A percentile compares a stretch with the other conserved stretches of the same genome.
Conservation (phyloP, 2,329 filamentous ascomycete species). For the Aspergillus sp. region DNA sequence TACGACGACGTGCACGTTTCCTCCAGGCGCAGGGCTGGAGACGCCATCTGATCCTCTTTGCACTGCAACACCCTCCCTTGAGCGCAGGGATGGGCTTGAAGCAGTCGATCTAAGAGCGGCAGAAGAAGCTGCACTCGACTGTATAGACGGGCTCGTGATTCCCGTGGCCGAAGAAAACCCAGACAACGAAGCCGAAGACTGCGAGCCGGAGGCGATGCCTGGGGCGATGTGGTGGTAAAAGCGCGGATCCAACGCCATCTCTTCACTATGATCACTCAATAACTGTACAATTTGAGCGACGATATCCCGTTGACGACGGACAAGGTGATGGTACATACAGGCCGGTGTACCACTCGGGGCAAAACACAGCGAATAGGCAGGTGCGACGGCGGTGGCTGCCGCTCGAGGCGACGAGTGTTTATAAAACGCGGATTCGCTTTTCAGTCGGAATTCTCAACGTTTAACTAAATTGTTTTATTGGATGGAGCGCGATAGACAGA, state of each 20-base stretch:
- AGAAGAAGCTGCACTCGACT: constrained; percentile 38
- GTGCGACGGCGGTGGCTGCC: constrained; percentile 4
- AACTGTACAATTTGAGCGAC: constrained; percentile 41
- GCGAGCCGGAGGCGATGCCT: constrained; percentile 31
- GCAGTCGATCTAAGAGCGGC: constrained; percentile 59
- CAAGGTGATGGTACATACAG: constrained; percentile 43
- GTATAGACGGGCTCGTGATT: constrained; percentile 38
- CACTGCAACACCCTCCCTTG: constrained; percentile 66
- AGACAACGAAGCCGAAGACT: constrained; percentile 34
- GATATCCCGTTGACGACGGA: constrained; percentile 40
- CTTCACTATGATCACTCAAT: constrained; percentile 37
- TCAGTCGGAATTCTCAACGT: not conserved
- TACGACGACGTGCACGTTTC: constrained; percentile 81
- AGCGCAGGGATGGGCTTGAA: constrained; percentile 75
- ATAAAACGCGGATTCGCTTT: not conserved
- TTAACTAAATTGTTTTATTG: not conserved
- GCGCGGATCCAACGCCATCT: constrained; percentile 44
- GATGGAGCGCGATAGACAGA: not conserved
- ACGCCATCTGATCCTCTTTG: constrained; percentile 47
- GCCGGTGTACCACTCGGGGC: constrained; percentile 19
- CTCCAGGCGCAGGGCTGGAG: constrained; percentile 57
- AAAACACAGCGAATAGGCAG: constrained; percentile 8
- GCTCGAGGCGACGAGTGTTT: not conserved
- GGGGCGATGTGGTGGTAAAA: constrained; percentile 39
- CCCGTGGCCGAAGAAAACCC: constrained; percentile 34